Conservation (phyloP, 192 early-diverging fungal species). For the Coemansia sp. region DNA sequence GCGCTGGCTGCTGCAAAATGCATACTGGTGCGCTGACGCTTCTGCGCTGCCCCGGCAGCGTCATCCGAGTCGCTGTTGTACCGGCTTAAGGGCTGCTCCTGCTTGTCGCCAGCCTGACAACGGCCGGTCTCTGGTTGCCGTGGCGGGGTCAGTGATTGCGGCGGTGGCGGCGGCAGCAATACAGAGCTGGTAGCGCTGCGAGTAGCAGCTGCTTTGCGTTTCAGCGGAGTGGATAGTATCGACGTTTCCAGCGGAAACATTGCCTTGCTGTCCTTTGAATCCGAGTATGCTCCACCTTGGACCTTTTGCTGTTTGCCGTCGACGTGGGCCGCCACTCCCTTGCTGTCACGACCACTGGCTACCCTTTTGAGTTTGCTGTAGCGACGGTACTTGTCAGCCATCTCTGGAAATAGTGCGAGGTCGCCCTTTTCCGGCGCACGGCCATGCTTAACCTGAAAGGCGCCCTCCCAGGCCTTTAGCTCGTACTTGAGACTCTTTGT, state of each 20-base stretch:
- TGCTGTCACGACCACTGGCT: neutral
- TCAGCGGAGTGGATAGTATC: slow-evolving; percentile 19
- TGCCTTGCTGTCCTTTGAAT: neutral
- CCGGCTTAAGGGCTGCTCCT: neutral
- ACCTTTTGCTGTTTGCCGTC: neutral
- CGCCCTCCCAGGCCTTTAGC: slow-evolving; percentile 50
- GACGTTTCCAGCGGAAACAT: slow-evolving; percentile 38
- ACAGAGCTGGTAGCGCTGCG: neutral
- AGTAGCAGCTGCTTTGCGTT: slow-evolving; percentile 27
- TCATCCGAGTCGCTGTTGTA: neutral
- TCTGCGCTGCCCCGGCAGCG: slow-evolving; percentile 13
- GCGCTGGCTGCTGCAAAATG: neutral
- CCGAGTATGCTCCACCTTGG: neutral
- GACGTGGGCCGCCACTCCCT: neutral
- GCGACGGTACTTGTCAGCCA: slow-evolving; percentile 42
- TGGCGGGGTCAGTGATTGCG: too few species aligned
- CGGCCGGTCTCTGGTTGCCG: neutral
- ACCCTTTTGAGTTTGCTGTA: slow-evolving; percentile 44
- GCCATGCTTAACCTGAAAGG: slow-evolving; percentile 32
- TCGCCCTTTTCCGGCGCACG: slow-evolving; percentile 39
- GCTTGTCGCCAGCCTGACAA: neutral
- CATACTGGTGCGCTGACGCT: slow-evolving; percentile 20
- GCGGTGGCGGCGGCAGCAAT: neutral
- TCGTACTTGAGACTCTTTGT: slow-evolving; percentile 44
- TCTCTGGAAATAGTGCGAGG: slow-evolving; percentile 22